Percentiles rank a stretch among this genome's conserved stretches.
Evolutionary conservation across 2,329 filamentous ascomycete species (phyloP).

Genomic region (Penicillium sp.): DNA sequence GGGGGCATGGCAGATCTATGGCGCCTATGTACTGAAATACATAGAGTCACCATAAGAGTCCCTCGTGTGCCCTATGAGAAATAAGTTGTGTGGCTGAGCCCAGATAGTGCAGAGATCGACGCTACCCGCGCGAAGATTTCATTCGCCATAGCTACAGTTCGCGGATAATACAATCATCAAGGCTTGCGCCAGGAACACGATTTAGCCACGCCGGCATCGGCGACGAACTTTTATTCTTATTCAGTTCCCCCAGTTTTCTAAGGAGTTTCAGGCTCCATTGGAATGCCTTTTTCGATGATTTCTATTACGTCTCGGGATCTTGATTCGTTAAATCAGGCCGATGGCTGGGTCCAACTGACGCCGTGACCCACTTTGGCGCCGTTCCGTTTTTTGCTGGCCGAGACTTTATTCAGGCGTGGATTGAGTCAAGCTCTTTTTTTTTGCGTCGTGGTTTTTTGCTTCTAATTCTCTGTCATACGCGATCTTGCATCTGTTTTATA

Average conservation of each 20-base stretch:
- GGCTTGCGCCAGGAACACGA: neutral
- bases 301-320: slow-evolving; percentile 15
- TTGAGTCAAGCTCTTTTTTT: slow-evolving; percentile 6
- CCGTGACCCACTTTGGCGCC: slow-evolving; percentile 3
- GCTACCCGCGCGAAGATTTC: neutral
- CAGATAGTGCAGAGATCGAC: neutral
- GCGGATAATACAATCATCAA: neutral
- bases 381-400: neutral
- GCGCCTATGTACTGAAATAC: neutral
- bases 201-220: slow-evolving; percentile 16
- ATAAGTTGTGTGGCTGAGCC: neutral
- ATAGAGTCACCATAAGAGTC: neutral
- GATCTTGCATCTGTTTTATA: neutral
- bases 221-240: slow-evolving; percentile 10
- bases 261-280: neutral
- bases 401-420: slow-evolving; percentile 4
- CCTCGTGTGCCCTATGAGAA: neutral
- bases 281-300: slow-evolving; percentile 5
- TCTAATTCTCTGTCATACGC: neutral
- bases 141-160: neutral
- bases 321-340: slow-evolving; percentile 14
- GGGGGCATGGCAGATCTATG: neutral
- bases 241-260: slow-evolving; percentile 15
- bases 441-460: neutral
- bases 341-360: slow-evolving; percentile 3